These are phyloP conservation scores for Capsella rubella DNA, from an alignment of 441 rosid species.

Conservation along the genomic window DNA sequence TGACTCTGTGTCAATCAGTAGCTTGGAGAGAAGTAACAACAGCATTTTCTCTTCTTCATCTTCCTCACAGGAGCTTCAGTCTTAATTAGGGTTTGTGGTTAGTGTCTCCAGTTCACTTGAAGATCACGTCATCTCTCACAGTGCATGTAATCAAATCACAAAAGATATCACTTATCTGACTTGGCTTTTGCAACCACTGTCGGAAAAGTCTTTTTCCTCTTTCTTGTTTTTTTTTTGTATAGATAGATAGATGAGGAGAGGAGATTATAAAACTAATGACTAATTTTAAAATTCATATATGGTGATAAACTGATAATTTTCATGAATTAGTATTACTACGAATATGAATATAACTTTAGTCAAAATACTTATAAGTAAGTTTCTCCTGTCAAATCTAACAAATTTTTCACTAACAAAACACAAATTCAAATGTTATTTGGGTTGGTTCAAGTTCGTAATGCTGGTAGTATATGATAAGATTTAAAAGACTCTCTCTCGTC, in stretches of 20 bases:
- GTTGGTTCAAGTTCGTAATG: not conserved
- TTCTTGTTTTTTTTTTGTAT: not conserved
- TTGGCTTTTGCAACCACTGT: constrained; percentile 34
- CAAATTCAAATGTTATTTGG: not conserved
- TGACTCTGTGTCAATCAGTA: constrained; percentile 64
- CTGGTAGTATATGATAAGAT: not conserved
- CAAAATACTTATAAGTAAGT: too few species aligned
- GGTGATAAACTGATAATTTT: not conserved
- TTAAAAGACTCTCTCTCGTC: not conserved
- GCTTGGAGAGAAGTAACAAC: constrained; percentile 61
- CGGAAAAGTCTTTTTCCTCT: not conserved
- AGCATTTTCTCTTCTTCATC: constrained; percentile 54
- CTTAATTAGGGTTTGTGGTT: constrained; percentile 28
- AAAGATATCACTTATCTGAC: constrained; percentile 15
- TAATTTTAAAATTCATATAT: not conserved
- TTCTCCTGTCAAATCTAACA: not conserved
- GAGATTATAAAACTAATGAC: not conserved
- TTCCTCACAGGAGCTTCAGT: constrained; percentile 56
- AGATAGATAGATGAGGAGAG: constrained; percentile 7
- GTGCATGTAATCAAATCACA: constrained; percentile 3
- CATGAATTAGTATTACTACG: not conserved
- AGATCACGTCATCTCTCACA: not conserved
- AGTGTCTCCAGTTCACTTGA: constrained; percentile 17
- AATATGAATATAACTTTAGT: too few species aligned
- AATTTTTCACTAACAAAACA: not conserved